These are phyloP conservation scores for Pyrrhoderma lamaoense DNA, from an alignment of 1,284 basidiomycete genomes.

Conservation along the genomic window DNA sequence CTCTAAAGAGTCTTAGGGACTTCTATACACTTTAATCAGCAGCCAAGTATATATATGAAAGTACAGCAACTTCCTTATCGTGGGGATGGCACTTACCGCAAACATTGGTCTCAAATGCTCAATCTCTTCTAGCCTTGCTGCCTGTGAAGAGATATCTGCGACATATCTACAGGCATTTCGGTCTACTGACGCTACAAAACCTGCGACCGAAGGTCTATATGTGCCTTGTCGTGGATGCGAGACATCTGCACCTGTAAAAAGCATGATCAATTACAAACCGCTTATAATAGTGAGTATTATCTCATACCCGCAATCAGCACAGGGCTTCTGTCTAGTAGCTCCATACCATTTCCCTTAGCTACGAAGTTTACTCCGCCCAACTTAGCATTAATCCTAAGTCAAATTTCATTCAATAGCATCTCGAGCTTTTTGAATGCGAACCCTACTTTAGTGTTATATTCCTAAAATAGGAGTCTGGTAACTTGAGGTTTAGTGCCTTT, in stretches of 20 bases:
- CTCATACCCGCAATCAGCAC: conserved; percentile 34
- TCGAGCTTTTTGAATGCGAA: too few species aligned
- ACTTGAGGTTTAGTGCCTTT: too few species aligned
- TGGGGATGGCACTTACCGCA: conserved; percentile 5
- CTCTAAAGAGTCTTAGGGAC: background rate
- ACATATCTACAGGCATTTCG: conserved; percentile 20
- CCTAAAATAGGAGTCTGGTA: too few species aligned
- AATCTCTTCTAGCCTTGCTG: conserved; percentile 17
- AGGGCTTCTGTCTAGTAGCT: conserved; percentile 19
- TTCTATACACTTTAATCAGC: conserved; percentile 2
- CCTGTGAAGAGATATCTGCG: conserved; percentile 9
- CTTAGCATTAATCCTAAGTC: conserved; percentile 36
- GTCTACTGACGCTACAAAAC: conserved; percentile 32
- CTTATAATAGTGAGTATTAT: background rate
- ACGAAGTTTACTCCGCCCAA: conserved; percentile 33
- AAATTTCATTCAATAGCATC: background rate
- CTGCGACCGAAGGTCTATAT: conserved; percentile 31
- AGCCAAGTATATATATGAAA: background rate
- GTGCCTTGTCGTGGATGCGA: conserved; percentile 32
- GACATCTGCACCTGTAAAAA: conserved; percentile 32
- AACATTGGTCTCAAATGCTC: conserved; percentile 15
- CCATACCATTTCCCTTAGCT: conserved; percentile 23
- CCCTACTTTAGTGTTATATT: too few species aligned
- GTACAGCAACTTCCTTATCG: background rate
- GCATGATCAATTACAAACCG: background rate